phyloP scores from a whole-genome alignment of 1,139 yeast genomes.

The Sugiyamaella sp. region DNA sequence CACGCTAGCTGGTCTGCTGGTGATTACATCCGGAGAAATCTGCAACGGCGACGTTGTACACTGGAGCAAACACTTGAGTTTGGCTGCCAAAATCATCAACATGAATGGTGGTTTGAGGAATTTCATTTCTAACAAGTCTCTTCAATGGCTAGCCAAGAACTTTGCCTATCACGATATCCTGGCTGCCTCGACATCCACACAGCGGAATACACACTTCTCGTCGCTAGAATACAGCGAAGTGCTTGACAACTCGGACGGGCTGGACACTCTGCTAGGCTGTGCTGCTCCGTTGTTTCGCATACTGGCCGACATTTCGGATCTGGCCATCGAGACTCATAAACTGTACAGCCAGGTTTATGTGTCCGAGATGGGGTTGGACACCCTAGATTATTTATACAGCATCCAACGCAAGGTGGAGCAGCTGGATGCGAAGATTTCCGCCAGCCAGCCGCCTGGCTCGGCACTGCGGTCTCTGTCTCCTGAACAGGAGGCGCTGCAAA shows the following conservation, averaged over 20 bases:
- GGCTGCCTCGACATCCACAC: conserved; percentile 53
- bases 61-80: conserved; percentile 37
- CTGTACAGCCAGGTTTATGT: conserved; percentile 20
- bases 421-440: conserved; percentile 55
- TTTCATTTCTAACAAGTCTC: conserved; percentile 57
- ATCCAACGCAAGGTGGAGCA: conserved; percentile 47
- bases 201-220: conserved; percentile 41
- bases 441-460: conserved; percentile 56
- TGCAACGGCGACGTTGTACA: conserved; percentile 38
- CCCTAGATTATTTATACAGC: conserved; percentile 34
- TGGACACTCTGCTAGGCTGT: conserved; percentile 74
- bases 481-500: conserved; percentile 63
- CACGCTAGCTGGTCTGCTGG: conserved; percentile 65
- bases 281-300: conserved; percentile 66
- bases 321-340: conserved; percentile 52
- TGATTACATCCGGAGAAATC: conserved; percentile 48
- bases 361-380: conserved; percentile 10
- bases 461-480: conserved; percentile 54
- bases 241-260: conserved; percentile 44
- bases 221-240: conserved; percentile 50
- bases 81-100: conserved; percentile 36
- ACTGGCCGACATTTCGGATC: conserved; percentile 68
- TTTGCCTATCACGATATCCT: conserved; percentile 81
- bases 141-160: conserved; percentile 76
- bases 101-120: conserved; percentile 37